These are phyloP conservation scores for Camellia sinensis DNA, from an alignment of 148 eudicot species.

Conservation along the genomic window DNA sequence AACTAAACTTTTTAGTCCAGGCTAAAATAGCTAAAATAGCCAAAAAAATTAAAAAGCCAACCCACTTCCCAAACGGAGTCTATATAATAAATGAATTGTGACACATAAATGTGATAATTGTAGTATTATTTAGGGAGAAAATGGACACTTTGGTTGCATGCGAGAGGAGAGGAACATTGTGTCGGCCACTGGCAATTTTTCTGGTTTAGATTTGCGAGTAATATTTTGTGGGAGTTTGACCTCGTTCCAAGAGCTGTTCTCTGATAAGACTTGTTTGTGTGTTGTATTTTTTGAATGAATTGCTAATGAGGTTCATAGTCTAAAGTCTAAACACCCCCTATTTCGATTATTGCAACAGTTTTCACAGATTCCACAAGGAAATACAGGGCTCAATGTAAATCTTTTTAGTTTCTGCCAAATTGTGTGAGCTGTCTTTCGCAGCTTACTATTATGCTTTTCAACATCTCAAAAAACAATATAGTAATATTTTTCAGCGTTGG, in stretches of 20 bases:
- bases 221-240: conserved; percentile 20
- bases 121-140: too few relatives aligned
- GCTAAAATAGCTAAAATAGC: too few relatives aligned
- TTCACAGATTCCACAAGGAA: too few relatives aligned
- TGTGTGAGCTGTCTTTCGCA: neutral
- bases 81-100: too few relatives aligned
- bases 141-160: neutral
- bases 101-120: too few relatives aligned
- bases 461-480: neutral
- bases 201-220: conserved; percentile 4
- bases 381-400: neutral
- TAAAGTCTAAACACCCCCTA: neutral
- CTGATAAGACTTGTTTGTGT: conserved; percentile 3
- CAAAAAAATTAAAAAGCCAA: too few relatives aligned
- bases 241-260: conserved; percentile 25
- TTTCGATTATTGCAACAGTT: neutral
- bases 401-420: neutral
- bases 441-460: neutral
- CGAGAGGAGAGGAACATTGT: conserved; percentile 21
- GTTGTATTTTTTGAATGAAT: too few relatives aligned
- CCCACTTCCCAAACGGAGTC: too few relatives aligned
- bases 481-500: neutral
- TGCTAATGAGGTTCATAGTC: neutral
- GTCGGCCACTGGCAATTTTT: conserved; percentile 34
- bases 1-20: too few relatives aligned